A percentile compares a stretch with the other conserved stretches of the same genome.
Evolutionary conservation across 768 basidiomycete species (phyloP).

Genomic region (Tephrocybe sp.): DNA sequence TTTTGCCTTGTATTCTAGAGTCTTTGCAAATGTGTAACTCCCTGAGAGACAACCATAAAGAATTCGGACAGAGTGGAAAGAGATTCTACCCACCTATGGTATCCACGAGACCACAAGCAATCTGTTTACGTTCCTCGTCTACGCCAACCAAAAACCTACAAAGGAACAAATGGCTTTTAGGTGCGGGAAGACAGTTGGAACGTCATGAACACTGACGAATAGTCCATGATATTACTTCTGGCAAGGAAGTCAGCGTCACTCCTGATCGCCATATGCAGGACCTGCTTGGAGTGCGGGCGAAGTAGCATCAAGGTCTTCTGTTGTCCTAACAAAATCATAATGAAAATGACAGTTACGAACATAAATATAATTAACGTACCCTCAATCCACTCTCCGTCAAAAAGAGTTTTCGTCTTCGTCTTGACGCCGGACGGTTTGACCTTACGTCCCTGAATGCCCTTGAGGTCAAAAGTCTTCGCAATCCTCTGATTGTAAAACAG

Average conservation of each 20-base stretch:
- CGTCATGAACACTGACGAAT: constrained; percentile 53
- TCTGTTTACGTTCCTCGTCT: constrained; percentile 61
- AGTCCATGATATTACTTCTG: constrained; percentile 83
- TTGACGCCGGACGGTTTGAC: constrained; percentile 47
- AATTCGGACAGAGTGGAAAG: background rate
- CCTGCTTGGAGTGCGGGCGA: constrained; percentile 69
- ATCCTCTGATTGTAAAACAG: constrained; percentile 71
- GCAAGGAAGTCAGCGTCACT: constrained; percentile 74
- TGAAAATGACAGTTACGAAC: background rate
- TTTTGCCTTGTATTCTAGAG: constrained; percentile 84
- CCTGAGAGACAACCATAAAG: constrained; percentile 34
- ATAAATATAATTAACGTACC: constrained; percentile 32
- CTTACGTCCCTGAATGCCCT: constrained; percentile 78
- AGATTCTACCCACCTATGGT: constrained; percentile 57
- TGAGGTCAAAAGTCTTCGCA: constrained; percentile 73
- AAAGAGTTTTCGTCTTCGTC: constrained; percentile 53
- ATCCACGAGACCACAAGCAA: constrained; percentile 79
- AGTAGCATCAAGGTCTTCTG: constrained; percentile 63
- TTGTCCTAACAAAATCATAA: constrained; percentile 46
- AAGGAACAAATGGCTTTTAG: background rate
- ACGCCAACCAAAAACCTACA: constrained; percentile 69
- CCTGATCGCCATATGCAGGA: constrained; percentile 65
- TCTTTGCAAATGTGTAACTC: constrained; percentile 84
- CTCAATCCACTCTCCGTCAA: constrained; percentile 87
- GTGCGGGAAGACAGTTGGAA: background rate